phyloP scores from a whole-genome alignment of 2,329 filamentous ascomycete genomes.

The Davidsoniella australis region DNA sequence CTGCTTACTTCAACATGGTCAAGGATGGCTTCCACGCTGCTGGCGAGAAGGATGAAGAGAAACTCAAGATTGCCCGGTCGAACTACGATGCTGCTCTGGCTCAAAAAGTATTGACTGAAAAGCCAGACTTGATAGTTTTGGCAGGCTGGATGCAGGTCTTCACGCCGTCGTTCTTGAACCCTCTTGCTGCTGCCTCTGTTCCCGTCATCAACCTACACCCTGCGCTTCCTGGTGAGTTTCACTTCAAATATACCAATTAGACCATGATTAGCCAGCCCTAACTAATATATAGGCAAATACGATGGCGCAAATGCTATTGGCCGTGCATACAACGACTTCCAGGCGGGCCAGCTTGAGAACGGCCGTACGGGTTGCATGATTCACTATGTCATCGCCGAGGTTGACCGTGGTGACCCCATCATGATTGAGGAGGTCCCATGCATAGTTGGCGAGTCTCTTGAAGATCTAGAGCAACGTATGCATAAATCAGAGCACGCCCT shows the following conservation, averaged over 20 bases:
- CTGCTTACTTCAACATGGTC: constrained; percentile 66
- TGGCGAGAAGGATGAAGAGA: constrained; percentile 40
- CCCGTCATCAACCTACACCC: constrained; percentile 74
- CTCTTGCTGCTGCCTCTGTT: constrained; percentile 43
- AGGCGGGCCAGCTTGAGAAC: constrained; percentile 44
- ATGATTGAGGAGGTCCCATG: constrained; percentile 51
- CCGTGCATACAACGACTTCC: constrained; percentile 57
- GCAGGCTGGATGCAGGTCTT: constrained; percentile 83
- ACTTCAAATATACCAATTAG: background rate
- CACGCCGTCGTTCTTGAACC: constrained; percentile 49
- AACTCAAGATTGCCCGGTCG: constrained; percentile 39
- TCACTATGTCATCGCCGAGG: constrained; percentile 65
- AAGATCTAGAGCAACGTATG: constrained; percentile 53
- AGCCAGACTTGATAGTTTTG: constrained; percentile 61
- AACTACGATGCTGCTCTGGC: constrained; percentile 65
- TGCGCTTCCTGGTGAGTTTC: constrained; percentile 16
- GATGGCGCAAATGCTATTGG: constrained; percentile 66
- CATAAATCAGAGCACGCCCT: constrained; percentile 61
- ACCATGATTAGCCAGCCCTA: background rate
- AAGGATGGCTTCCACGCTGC: constrained; percentile 45
- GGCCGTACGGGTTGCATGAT: constrained; percentile 73
- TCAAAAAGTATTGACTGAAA: constrained; percentile 41
- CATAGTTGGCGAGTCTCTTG: constrained; percentile 44
- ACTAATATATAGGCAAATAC: constrained; percentile 38
- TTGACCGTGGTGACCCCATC: constrained; percentile 65